Base-by-base conservation (phyloP, 129 eudicot species). In the Lactuca saligna region DNA sequence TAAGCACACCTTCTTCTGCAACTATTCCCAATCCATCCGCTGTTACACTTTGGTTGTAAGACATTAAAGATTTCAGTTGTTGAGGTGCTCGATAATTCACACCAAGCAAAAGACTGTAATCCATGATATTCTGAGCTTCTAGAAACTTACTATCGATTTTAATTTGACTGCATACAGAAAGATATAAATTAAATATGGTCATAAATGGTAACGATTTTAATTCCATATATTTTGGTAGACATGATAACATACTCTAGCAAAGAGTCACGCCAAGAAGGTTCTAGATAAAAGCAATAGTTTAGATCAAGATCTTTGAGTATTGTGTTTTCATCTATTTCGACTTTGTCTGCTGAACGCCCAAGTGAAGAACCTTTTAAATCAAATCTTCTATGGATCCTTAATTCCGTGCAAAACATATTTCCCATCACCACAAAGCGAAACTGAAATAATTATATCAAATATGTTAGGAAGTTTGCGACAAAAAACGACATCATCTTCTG, bases 351-450 rank as follows among this genome's bases (percentile, higher is more conserved):
- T 8, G 96, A 85, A 31, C 99, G 89, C 54, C 99, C 99, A 34
- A 86, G 88, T 31, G 91, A 93, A 20, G 99, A 93, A 66, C 99
- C 99, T 73, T 93, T 93, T 33, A 93, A 74, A 74, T 93, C 99
- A 72, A 77, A 93, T 64, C 99, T 85, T 54, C 97, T 82, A 70
- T 93, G 99, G 73, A 93, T 93, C 69, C 99, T 80, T 55, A 93
- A 79, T 66, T 89, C 99, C n/a, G 99, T 93, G 85, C 97, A 93
- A 80, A 93, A 93, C 99, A 93, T 89, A 80, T 93, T 93, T 74
- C 99, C 99, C 99, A 93, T 93, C 62, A 93, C 99, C 15, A 92
- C 96, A 73, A 93, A 93, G 50, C 97, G 96, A 37, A 93, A 85
- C 99, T 92, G 95, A 78, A 81, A 75, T 65, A 65, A 65, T 34